phyloP scores from a whole-genome alignment of 2,329 filamentous ascomycete genomes.

The Pseudogymnoascus sp. region DNA sequence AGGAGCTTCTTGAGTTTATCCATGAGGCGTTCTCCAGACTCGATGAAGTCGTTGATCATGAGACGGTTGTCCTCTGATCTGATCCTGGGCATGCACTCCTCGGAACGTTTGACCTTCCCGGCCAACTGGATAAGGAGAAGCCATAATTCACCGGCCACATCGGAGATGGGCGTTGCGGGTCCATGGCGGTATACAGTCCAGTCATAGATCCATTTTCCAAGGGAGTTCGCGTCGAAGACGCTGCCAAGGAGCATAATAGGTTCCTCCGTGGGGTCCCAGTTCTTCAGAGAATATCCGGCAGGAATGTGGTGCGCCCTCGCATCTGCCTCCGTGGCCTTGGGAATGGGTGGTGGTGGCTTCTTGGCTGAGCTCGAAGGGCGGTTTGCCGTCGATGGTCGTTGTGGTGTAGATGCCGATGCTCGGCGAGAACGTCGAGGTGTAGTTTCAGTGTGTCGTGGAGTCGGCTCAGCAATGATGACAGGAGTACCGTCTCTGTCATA shows the following conservation, averaged over 20 bases:
- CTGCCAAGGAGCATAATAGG: constrained; percentile 91
- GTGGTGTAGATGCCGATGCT: constrained; percentile 26
- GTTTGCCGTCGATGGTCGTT: constrained; percentile 22
- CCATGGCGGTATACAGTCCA: constrained; percentile 94
- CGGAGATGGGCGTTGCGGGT: constrained; percentile 72
- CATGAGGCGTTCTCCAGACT: constrained; percentile 79
- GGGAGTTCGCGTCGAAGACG: constrained; percentile 93
- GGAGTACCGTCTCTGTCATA: constrained; percentile 27
- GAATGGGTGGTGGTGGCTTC: constrained; percentile 30
- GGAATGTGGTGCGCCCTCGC: constrained; percentile 68
- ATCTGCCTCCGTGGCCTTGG: constrained; percentile 52
- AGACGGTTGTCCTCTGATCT: constrained; percentile 67
- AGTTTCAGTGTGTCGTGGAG: constrained; percentile 11
- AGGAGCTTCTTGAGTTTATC: constrained; percentile 78
- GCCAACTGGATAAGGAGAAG: constrained; percentile 87
- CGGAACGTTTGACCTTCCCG: constrained; percentile 86
- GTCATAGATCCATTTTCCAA: constrained; percentile 99
- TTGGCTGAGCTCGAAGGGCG: constrained; percentile 23
- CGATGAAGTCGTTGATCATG: constrained; percentile 83
- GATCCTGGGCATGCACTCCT: constrained; percentile 68
- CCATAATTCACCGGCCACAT: constrained; percentile 93
- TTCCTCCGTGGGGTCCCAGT: constrained; percentile 92
- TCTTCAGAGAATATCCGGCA: constrained; percentile 86
- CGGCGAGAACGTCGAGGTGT: constrained; percentile 21
- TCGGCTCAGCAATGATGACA: constrained; percentile 11